Conservation (phyloP, 768 basidiomycete genomes). For the Podaxis rugospora region DNA sequence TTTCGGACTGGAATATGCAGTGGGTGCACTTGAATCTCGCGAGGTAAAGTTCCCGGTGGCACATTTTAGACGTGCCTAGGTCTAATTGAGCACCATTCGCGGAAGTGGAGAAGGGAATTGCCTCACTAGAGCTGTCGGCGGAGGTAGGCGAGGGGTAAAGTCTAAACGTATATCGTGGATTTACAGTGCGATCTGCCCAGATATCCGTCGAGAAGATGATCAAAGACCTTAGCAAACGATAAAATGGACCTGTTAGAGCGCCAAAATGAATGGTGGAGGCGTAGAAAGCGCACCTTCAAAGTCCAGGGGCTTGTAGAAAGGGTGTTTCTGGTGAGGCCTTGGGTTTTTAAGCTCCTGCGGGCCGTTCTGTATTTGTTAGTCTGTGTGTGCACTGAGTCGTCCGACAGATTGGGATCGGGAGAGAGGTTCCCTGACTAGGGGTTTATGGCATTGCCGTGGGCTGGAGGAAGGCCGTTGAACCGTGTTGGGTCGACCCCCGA, state of each 20-base stretch:
- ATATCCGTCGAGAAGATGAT: slow-evolving; percentile 7
- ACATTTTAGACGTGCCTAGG: slow-evolving; percentile 42
- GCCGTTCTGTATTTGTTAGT: slow-evolving; percentile 10
- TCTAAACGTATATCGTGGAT: slow-evolving; percentile 13
- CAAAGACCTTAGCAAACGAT: not conserved
- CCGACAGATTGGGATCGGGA: slow-evolving; percentile 9
- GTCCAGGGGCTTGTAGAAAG: slow-evolving; percentile 10
- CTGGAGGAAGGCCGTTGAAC: slow-evolving; percentile 3
- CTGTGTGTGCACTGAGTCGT: not conserved
- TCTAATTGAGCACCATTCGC: slow-evolving; percentile 17
- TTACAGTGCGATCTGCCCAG: slow-evolving; percentile 7
- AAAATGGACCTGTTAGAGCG: not conserved
- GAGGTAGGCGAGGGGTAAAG: slow-evolving; percentile 40
- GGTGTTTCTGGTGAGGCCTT: slow-evolving; percentile 4
- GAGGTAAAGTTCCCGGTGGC: slow-evolving; percentile 57
- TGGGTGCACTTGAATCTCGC: slow-evolving; percentile 52
- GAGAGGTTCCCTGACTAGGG: not conserved
- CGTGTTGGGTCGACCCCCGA: slow-evolving; percentile 6
- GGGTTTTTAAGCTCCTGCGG: slow-evolving; percentile 11
- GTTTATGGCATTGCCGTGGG: slow-evolving; percentile 11
- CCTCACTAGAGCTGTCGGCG: slow-evolving; percentile 43
- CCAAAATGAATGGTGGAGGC: not conserved
- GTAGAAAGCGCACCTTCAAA: not conserved
- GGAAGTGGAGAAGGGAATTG: slow-evolving; percentile 14
- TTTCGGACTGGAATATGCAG: slow-evolving; percentile 37